Percentiles rank a stretch among this genome's conserved stretches.
These are phyloP conservation scores for Pontederia crassipes DNA, from an alignment of 176 grass and related monocot species.

Conservation along the genomic window DNA sequence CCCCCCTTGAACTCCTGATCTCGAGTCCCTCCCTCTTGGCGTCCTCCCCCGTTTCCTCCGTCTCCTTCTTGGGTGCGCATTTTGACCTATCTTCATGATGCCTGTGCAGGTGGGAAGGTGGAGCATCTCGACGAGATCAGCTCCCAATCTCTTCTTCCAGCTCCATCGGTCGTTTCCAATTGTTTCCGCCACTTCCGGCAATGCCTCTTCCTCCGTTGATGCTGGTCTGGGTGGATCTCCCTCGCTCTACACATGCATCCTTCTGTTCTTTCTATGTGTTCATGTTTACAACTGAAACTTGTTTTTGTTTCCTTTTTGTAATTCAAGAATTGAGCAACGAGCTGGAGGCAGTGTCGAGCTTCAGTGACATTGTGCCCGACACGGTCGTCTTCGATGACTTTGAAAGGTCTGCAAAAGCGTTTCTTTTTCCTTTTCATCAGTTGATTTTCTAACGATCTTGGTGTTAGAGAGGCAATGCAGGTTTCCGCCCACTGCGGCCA, in stretches of 20 bases:
- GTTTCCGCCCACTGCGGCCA: conserved; percentile 77
- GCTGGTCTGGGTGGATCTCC: conserved; percentile 17
- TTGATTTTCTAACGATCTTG: neutral
- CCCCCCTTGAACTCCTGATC: no score
- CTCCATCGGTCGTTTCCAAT: conserved; percentile 18
- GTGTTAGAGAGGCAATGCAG: conserved; percentile 20
- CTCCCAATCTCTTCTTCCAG: neutral
- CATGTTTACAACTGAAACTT: neutral
- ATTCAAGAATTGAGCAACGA: conserved; percentile 59
- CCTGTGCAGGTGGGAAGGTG: conserved; percentile 26
- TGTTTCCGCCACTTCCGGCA: conserved; percentile 22
- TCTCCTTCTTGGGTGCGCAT: no score
- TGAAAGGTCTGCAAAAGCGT: conserved; percentile 33
- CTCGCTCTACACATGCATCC: neutral
- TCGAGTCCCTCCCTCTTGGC: no score
- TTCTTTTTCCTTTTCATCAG: neutral
- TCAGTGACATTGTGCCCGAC: conserved; percentile 93
- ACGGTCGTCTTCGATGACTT: conserved; percentile 98
- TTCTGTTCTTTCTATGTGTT: conserved; percentile 1
- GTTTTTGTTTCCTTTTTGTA: conserved; percentile 1
- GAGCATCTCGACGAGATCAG: conserved; percentile 14
- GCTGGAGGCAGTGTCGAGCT: conserved; percentile 60
- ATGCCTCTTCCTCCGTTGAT: conserved; percentile 28
- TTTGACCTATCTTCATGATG: no score
- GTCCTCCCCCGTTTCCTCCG: no score